Percentiles rank a stretch among this genome's conserved stretches.
Evolutionary conservation across 805 yeast species (phyloP).

Genomic region (Schwanniomyces vanrijiae): DNA sequence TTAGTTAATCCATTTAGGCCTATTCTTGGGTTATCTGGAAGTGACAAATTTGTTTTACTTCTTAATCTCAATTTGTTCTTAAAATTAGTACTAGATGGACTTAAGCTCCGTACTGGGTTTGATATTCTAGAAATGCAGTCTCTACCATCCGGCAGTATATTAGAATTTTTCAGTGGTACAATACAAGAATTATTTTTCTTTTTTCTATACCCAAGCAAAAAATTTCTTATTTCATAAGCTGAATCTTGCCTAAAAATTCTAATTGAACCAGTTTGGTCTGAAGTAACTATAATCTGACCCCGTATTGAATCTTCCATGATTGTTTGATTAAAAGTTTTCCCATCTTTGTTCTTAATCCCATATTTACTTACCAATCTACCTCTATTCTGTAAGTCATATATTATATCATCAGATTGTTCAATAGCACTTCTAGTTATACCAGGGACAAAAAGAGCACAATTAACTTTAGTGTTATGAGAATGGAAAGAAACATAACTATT

Average conservation of each 20-base stretch:
- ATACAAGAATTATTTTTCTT: background rate
- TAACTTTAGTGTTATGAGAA: conserved; percentile 73
- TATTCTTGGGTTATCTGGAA: background rate
- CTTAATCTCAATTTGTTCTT: background rate
- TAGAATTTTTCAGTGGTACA: background rate
- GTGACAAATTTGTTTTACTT: background rate
- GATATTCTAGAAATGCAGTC: background rate
- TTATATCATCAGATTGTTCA: conserved; percentile 74
- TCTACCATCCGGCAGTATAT: background rate
- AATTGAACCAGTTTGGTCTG: conserved; percentile 72
- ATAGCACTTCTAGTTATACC: conserved; percentile 60
- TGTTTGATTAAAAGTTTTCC: background rate
- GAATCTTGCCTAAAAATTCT: conserved; percentile 81
- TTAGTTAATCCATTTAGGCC: background rate
- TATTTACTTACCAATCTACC: conserved; percentile 8
- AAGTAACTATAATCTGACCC: conserved; percentile 65
- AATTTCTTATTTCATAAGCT: conserved; percentile 44
- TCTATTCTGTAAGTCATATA: conserved; percentile 57
- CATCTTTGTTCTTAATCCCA: too few relatives aligned
- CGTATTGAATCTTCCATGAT: background rate
- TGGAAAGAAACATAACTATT: conserved; percentile 68
- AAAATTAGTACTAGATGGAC: background rate
- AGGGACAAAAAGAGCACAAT: conserved; percentile 80
- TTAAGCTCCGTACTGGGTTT: background rate
- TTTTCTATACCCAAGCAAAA: background rate